Percentiles rank a stretch among this genome's conserved stretches.
Conservation (phyloP, 179 eudicot species). For the Silene noctiflora region DNA sequence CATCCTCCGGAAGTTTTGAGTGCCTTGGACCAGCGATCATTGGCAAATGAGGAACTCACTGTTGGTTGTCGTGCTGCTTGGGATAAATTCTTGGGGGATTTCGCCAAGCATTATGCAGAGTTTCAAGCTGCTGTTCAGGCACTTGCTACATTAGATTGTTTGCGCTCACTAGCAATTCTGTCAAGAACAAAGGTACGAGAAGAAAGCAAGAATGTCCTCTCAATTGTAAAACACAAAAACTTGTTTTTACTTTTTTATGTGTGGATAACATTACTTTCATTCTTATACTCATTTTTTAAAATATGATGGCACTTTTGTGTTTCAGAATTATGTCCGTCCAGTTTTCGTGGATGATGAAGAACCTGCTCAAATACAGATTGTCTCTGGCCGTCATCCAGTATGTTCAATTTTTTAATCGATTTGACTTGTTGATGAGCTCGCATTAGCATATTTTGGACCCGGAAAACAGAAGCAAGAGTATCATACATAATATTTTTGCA, state of each 20-base stretch:
- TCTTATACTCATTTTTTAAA: not conserved
- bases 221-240: not conserved
- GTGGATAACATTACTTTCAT: not conserved
- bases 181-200: slow-evolving; percentile 64
- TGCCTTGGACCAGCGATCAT: slow-evolving; percentile 63
- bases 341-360: slow-evolving; percentile 63
- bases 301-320: slow-evolving; percentile 14
- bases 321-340: slow-evolving; percentile 82
- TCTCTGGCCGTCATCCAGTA: slow-evolving; percentile 89
- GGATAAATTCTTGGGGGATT: slow-evolving; percentile 64
- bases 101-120: slow-evolving; percentile 56
- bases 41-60: slow-evolving; percentile 80
- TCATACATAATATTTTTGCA: not conserved
- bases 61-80: slow-evolving; percentile 69
- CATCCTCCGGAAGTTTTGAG: slow-evolving; percentile 85
- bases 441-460: not conserved
- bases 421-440: not conserved
- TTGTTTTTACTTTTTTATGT: not conserved
- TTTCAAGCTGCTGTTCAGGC: slow-evolving; percentile 90
- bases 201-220: slow-evolving; percentile 7
- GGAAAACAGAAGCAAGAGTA: not conserved
- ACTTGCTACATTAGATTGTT: slow-evolving; percentile 82
- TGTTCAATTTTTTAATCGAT: slow-evolving; percentile 21
- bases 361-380: slow-evolving; percentile 66
- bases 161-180: slow-evolving; percentile 77